Evolutionary conservation across 164 flowering plant species (phyloP).

Genomic region (Kalanchoe fedtschenkoi): DNA sequence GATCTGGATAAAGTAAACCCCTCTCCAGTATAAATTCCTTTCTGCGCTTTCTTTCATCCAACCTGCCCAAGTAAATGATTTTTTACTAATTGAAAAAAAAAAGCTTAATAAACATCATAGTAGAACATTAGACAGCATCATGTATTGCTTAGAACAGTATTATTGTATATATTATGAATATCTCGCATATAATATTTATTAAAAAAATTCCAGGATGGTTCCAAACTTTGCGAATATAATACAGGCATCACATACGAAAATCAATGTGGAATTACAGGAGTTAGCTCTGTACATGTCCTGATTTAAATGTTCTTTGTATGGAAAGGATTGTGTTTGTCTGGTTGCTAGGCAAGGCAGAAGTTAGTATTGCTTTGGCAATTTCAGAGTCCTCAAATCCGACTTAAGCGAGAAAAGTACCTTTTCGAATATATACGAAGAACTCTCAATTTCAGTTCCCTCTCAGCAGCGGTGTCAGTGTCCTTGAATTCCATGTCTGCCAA

Average conservation of each 20-base stretch:
- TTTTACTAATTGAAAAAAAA: background rate
- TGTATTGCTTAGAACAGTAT: background rate
- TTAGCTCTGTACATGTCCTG: background rate
- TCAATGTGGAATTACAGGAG: background rate
- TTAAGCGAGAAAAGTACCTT: conserved; percentile 28
- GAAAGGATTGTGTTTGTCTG: background rate
- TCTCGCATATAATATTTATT: background rate
- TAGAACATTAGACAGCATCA: background rate
- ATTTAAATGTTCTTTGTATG: background rate
- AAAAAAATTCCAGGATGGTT: background rate
- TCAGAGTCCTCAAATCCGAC: background rate
- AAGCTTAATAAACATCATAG: background rate
- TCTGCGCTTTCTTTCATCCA: conserved; percentile 93
- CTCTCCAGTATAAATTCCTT: conserved; percentile 87
- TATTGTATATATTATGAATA: background rate
- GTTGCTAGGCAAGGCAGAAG: background rate
- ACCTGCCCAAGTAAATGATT: conserved; percentile 33
- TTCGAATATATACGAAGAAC: conserved; percentile 66
- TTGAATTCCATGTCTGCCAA: conserved; percentile 97
- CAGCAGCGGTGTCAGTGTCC: conserved; percentile 65
- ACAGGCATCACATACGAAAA: background rate
- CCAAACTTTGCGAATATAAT: background rate
- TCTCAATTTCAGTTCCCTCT: conserved; percentile 63
- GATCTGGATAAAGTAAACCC: conserved; percentile 60
- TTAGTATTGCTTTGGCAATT: background rate